Evolutionary conservation across 228 moss, liverwort and hornwort genomes (phyloP).

Genomic region (Sphagnum fallax): DNA sequence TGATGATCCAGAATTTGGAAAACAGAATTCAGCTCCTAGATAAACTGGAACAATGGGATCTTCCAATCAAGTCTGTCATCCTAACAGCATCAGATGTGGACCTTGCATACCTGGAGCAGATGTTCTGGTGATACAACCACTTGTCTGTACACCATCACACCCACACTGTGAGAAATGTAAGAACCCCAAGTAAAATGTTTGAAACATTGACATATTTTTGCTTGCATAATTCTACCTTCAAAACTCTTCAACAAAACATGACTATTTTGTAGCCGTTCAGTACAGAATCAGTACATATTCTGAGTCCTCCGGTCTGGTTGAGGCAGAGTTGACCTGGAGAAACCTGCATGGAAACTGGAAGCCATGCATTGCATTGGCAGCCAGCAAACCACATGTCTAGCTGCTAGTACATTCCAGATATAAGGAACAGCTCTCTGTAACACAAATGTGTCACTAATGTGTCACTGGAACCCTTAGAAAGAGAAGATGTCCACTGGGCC

Average conservation of each 20-base stretch:
- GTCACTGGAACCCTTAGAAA: too few relatives aligned
- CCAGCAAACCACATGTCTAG: constrained; percentile 48
- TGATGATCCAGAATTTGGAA: too few relatives aligned
- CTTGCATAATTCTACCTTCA: too few relatives aligned
- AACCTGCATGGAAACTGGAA: constrained; percentile 47
- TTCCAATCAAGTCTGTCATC: neutral
- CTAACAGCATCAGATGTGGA: constrained; percentile 27
- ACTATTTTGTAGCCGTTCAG: neutral
- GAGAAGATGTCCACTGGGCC: too few relatives aligned
- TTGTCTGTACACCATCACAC: constrained; percentile 68
- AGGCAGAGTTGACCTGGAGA: neutral
- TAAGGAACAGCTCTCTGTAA: constrained; percentile 59
- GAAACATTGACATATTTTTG: neutral
- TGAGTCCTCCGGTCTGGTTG: neutral
- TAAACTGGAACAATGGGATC: neutral
- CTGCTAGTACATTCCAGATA: constrained; percentile 55
- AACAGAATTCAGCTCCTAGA: too few relatives aligned
- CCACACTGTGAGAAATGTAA: too few relatives aligned
- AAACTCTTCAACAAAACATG: neutral
- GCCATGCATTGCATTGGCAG: constrained; percentile 65
- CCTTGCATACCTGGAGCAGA: constrained; percentile 75
- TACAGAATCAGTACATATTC: neutral
- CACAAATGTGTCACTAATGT: constrained; percentile 28
- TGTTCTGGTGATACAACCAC: constrained; percentile 76
- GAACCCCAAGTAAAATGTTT: neutral